These are phyloP conservation scores for Entomortierella beljakovae DNA, from an alignment of 192 early-diverging fungal species.

Conservation along the genomic window DNA sequence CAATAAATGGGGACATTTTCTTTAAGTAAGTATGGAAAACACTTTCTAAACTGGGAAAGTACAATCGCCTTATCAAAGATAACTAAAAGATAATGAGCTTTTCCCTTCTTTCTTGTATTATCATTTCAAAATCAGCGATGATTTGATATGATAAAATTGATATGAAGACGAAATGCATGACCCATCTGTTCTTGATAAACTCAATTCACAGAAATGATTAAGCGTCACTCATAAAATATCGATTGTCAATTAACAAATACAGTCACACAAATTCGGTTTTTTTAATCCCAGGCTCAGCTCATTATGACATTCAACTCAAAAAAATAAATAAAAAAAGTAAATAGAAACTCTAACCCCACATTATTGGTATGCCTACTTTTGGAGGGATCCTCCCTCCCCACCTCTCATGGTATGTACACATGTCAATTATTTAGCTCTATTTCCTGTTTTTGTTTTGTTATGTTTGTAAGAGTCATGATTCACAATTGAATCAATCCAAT, in stretches of 20 bases:
- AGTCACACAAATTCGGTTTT: slow-evolving; percentile 12
- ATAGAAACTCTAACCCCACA: slow-evolving; percentile 53
- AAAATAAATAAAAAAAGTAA: neutral
- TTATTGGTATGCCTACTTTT: slow-evolving; percentile 21
- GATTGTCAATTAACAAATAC: neutral
- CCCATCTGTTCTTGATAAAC: neutral
- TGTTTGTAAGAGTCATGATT: too few species aligned
- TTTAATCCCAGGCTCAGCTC: neutral
- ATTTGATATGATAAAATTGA: neutral
- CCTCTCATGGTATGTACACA: too few species aligned
- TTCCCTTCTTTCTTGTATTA: neutral
- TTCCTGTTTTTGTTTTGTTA: neutral
- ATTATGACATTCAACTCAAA: slow-evolving; percentile 4
- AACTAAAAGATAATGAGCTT: too few species aligned
- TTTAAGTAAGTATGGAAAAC: too few species aligned
- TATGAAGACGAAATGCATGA: neutral
- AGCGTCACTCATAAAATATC: neutral
- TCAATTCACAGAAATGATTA: neutral
- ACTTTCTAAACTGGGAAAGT: too few species aligned
- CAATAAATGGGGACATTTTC: too few species aligned
- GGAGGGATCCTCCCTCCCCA: neutral
- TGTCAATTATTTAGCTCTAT: neutral
- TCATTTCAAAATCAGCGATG: neutral
- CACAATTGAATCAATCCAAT: neutral
- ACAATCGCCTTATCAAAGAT: too few species aligned